Percentiles rank a stretch among this genome's conserved stretches.
Conservation (phyloP, 2,329 filamentous ascomycete genomes). For the Fusarium sp. region DNA sequence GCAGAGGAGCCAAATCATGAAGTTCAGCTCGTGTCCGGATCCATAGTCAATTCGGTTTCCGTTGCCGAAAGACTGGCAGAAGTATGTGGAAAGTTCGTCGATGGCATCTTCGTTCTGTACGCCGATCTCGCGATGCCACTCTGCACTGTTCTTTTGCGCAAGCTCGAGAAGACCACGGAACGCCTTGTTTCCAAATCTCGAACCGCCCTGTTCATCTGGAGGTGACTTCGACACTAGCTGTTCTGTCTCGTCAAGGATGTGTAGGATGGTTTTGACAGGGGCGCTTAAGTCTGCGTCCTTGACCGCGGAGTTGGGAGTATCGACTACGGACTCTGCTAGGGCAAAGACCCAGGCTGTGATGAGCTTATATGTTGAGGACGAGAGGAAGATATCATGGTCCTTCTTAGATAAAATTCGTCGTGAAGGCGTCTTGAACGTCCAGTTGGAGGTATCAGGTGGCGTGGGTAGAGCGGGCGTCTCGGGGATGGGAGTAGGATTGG, state of each 20-base stretch:
- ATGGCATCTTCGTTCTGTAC: slow-evolving; percentile 65
- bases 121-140: slow-evolving; percentile 74
- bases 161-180: slow-evolving; percentile 86
- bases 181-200: slow-evolving; percentile 92
- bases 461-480: slow-evolving; percentile 79
- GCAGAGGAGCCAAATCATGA: slow-evolving; percentile 95
- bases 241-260: slow-evolving; percentile 77
- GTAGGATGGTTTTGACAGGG: slow-evolving; percentile 72
- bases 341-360: slow-evolving; percentile 88
- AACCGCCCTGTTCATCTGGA: slow-evolving; percentile 86
- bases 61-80: slow-evolving; percentile 88
- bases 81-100: slow-evolving; percentile 81
- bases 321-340: slow-evolving; percentile 83
- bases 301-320: slow-evolving; percentile 74
- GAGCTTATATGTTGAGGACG: slow-evolving; percentile 79
- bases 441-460: slow-evolving; percentile 70
- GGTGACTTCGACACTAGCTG: slow-evolving; percentile 76
- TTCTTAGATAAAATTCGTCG: slow-evolving; percentile 83
- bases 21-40: slow-evolving; percentile 97
- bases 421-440: slow-evolving; percentile 74
- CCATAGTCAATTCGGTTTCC: slow-evolving; percentile 92
- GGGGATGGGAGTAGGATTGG: slow-evolving; percentile 74
- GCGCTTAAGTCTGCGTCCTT: slow-evolving; percentile 68
- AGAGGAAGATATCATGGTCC: slow-evolving; percentile 85
- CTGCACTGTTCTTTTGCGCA: slow-evolving; percentile 64